These are phyloP conservation scores for Botrytis hyacinthi DNA, from an alignment of 2,329 filamentous ascomycete species.

Conservation along the genomic window DNA sequence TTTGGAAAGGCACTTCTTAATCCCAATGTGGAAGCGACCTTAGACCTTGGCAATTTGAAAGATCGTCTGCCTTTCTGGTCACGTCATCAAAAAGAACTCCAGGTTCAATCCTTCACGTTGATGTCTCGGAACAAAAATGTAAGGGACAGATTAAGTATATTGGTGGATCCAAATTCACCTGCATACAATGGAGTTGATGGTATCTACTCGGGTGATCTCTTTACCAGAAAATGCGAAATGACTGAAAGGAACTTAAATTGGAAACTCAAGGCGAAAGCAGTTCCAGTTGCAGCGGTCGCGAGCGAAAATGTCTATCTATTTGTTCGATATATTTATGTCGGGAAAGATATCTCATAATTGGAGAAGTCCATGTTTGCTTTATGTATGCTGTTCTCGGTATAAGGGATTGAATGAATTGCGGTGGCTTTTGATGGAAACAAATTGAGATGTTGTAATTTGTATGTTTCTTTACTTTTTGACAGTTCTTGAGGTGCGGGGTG, in stretches of 20 bases:
- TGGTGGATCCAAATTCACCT: background rate
- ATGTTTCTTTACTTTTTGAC: background rate
- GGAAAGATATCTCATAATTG: background rate
- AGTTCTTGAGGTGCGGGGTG: background rate
- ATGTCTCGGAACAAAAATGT: background rate
- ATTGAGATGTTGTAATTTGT: background rate
- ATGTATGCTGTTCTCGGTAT: background rate
- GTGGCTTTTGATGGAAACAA: background rate
- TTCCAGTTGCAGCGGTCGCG: background rate
- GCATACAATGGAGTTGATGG: background rate
- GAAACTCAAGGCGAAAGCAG: background rate
- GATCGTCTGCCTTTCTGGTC: background rate
- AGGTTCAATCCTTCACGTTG: background rate
- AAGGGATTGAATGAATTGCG: background rate
- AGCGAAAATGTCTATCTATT: slow-evolving; percentile 6
- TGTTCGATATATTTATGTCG: background rate
- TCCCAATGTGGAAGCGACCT: background rate
- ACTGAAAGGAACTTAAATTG: background rate
- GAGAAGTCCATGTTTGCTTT: background rate
- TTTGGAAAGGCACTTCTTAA: background rate
- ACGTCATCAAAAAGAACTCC: background rate
- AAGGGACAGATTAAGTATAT: background rate
- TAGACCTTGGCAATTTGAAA: background rate
- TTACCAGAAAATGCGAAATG: background rate
- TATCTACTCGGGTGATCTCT: background rate